Base-by-base conservation (phyloP, 371 early-diverging fungal species). In the Choanephora cucurbitarum region DNA sequence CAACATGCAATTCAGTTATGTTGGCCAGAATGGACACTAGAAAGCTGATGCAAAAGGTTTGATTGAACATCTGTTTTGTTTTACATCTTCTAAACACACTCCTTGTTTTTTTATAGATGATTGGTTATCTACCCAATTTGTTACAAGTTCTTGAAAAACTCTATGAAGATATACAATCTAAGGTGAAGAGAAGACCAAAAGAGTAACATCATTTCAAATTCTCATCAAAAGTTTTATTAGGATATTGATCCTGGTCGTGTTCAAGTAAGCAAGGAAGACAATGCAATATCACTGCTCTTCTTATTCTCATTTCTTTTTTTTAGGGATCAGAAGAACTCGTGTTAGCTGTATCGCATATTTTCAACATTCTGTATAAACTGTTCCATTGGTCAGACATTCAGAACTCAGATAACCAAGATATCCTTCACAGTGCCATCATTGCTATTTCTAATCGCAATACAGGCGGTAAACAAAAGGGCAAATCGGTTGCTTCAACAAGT, bases 361-460 rank as follows among this genome's bases (percentile, higher is more conserved):
- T 86, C 11, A 68, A 81, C 34, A 66, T 80, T 18, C 31, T 86
- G 3, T 52, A 51, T 22, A 73, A 80, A 9, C 22, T 85, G 11
- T 49, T 86, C 7, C 80, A 77, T 3, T 86, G 87, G 85, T 68
- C 77, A 21, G 84, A 82, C 17, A 70, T 85, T 33, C 54, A 67
- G 33, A 75, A 71, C 33, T 66, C 75, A 15, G 84, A 81, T 45
- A 68, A 82, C 34, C 55, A 57, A 14, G 63, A 62, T 31, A 62
- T 77, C 8, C 53, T 77, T 24, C 41, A 64, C 64, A 32, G 19
- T 11, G 42, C 70, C 3, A 45, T 77, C 0, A 22, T 34, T 17
- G 31, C 52, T 15, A 24, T 76, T 14, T 60, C 72, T 0, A 34
- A 45, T 32, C 57, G 68, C 17, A 58, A 67, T 0, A 41, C 46